Evolutionary conservation across 2,329 filamentous ascomycete genomes (phyloP), one percentile per base, ranked within the genome.

Genomic region (Verticillium klebahnii): DNA sequence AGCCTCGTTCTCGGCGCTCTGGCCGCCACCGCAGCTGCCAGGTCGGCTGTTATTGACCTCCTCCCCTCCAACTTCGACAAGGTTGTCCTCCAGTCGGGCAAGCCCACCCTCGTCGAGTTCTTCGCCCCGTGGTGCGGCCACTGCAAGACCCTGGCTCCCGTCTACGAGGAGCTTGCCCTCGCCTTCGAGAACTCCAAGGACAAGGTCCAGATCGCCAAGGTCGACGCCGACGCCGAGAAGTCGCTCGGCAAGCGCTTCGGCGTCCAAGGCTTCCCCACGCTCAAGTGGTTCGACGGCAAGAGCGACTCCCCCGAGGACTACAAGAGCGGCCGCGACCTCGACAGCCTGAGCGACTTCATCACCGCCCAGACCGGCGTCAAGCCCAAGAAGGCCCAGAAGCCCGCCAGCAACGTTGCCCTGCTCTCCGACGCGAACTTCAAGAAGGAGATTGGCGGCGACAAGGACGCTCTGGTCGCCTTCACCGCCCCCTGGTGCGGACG

Each of bases 111-210:
- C 31, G 93, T 98, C 70, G 93, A 98, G 77, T 99, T 99, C 85
- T 98, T 96, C 74, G 95, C 95, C 37, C 93, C 94, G 29, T 99
- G 95, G 95, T 99, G 95, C 73, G 96, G 95, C 36, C 95, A 99
- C 84, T 99, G 95, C 92, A 98, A 98, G 86, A 96, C 82, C 72
- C 90, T 99, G 37, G 95, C 95, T 17, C 96, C 95, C 58, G 82
- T 96, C 63, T 99, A 96, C 78, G 95, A 99, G 76, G 91, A 99
- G 74, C 87, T 99, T 54, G 95, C 87, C 56, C 76, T 82, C 58
- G 80, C 82, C 52, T 96, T 93, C 76, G 87, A 90, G 67, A 87
- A 85, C 71, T 87, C 88, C 67, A 85, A 85, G 72, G 81, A 85
- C 72, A 85, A 90, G 75, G 86, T 99, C 61, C 88, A 89, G 73